Evolutionary conservation across 2,329 filamentous ascomycete genomes (phyloP).

Genomic region (Epichloe typhina): DNA sequence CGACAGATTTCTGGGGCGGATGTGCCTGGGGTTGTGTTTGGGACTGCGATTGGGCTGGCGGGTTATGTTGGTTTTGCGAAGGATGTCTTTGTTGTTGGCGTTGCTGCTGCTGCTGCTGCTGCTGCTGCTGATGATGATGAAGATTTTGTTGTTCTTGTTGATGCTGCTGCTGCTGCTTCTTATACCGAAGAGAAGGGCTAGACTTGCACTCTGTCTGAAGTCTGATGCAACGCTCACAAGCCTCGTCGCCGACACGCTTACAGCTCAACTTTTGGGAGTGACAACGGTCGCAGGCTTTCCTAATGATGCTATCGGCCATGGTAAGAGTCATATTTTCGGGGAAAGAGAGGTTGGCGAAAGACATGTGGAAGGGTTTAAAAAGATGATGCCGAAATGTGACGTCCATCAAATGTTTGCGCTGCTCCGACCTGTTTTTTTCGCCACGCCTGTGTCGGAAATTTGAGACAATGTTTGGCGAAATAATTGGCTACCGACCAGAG

Average conservation of each 20-base stretch:
- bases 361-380: conserved; percentile 18
- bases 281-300: conserved; percentile 34
- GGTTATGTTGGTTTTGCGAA: conserved; percentile 3
- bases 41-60: conserved; percentile 3
- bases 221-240: conserved; percentile 29
- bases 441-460: neutral
- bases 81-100: conserved; percentile 7
- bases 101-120: conserved; percentile 8
- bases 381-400: conserved; percentile 11
- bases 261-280: conserved; percentile 33
- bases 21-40: neutral
- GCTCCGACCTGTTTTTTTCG: conserved; percentile 1
- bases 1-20: conserved; percentile 1
- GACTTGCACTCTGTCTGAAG: conserved; percentile 30
- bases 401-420: conserved; percentile 5
- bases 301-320: conserved; percentile 25
- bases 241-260: conserved; percentile 26
- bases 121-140: conserved; percentile 12
- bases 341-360: conserved; percentile 12
- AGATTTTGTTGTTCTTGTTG: conserved; percentile 11
- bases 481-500: conserved; percentile 7
- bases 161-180: conserved; percentile 20
- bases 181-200: conserved; percentile 27
- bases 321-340: conserved; percentile 15
- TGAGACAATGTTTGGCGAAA: conserved; percentile 3